Evolutionary conservation across 2,329 filamentous ascomycete species (phyloP).

Genomic region (Diatrype stigma): DNA sequence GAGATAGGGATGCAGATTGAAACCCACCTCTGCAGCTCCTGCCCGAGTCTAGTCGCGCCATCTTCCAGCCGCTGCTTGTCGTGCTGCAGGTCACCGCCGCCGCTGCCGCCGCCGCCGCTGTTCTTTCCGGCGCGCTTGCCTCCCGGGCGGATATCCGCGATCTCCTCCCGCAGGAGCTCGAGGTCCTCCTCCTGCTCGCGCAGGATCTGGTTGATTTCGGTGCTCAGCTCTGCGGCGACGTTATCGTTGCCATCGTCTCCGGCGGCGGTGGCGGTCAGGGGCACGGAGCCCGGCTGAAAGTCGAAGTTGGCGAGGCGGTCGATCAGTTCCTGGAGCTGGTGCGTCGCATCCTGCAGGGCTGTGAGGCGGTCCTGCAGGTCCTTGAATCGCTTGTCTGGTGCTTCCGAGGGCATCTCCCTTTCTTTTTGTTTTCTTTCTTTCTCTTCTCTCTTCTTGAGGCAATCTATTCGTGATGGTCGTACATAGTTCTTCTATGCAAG

Average conservation of each 20-base stretch:
- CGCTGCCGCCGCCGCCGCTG: no score
- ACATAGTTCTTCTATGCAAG: not conserved
- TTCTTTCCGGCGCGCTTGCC: conserved; percentile 35
- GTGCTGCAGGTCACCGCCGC: conserved; percentile 44
- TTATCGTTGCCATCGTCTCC: conserved; percentile 39
- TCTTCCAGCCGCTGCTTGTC: conserved; percentile 64
- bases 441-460: conserved; percentile 3
- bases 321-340: conserved; percentile 56
- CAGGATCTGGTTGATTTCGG: conserved; percentile 75
- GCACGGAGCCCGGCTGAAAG: conserved; percentile 55
- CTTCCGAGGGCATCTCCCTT: conserved; percentile 53
- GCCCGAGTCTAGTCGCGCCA: conserved; percentile 60
- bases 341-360: conserved; percentile 57
- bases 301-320: conserved; percentile 53
- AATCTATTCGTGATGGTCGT: not conserved
- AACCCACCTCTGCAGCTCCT: conserved; percentile 67
- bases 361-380: conserved; percentile 58
- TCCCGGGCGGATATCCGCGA: conserved; percentile 60
- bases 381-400: conserved; percentile 57
- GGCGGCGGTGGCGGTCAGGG: conserved; percentile 36
- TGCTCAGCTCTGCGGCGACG: conserved; percentile 66
- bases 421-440: conserved; percentile 22
- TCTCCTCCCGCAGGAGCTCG: conserved; percentile 74
- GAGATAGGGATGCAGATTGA: conserved; percentile 12
- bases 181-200: conserved; percentile 79